Evolutionary conservation across 352 stramenopile species (phyloP).

Genomic region (Phytopythium delawarense): DNA sequence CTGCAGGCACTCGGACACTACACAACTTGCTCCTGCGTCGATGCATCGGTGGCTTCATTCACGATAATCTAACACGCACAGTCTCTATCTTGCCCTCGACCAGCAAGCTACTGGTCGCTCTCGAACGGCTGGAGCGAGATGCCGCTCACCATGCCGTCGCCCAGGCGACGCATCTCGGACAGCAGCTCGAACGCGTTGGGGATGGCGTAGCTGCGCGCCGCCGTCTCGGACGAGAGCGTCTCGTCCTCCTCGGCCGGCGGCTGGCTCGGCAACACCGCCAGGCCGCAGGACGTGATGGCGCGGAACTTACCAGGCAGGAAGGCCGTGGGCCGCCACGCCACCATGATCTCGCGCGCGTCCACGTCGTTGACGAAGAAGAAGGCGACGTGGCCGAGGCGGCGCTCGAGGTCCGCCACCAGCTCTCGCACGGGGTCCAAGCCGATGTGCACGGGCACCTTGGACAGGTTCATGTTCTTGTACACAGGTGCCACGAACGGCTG

Average conservation of each 20-base stretch:
- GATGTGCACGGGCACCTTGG: conserved; percentile 54
- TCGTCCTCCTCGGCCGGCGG: conserved; percentile 14
- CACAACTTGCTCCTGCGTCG: no score
- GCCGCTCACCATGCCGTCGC: conserved; percentile 52
- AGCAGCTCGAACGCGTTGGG: conserved; percentile 79
- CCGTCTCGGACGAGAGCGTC: conserved; percentile 8
- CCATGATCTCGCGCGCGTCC: conserved; percentile 53
- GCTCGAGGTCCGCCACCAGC: conserved; percentile 52
- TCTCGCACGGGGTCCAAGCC: conserved; percentile 76
- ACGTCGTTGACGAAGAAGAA: conserved; percentile 80
- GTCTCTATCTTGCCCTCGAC: neutral
- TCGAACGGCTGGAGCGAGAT: conserved; percentile 58
- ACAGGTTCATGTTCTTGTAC: conserved; percentile 87
- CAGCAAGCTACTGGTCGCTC: neutral
- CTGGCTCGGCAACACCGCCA: conserved; percentile 46
- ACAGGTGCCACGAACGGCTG: conserved; percentile 54
- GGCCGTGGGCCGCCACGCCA: conserved; percentile 77
- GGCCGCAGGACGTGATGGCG: conserved; percentile 60
- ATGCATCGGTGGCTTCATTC: neutral
- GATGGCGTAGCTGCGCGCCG: conserved; percentile 39
- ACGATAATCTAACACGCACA: neutral
- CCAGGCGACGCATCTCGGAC: conserved; percentile 66
- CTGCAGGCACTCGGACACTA: neutral
- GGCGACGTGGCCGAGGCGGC: conserved; percentile 56
- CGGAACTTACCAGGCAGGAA: conserved; percentile 81